Percentiles rank a stretch among this genome's conserved stretches.
These are phyloP conservation scores for Diutina ranongensis DNA, from an alignment of 1,139 yeast genomes.

Conservation along the genomic window DNA sequence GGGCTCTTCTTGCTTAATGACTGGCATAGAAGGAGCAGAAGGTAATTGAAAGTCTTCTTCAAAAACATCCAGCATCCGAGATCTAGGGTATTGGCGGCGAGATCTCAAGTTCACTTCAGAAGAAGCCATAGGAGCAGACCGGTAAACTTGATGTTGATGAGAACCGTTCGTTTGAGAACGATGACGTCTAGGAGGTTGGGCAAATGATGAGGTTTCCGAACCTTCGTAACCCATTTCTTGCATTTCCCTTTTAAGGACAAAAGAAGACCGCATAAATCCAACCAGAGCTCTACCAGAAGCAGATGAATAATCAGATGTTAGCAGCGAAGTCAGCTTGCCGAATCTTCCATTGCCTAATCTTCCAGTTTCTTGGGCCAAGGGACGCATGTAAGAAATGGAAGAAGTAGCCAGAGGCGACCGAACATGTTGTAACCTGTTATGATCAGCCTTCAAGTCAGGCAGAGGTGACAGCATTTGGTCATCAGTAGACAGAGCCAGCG, in stretches of 20 bases:
- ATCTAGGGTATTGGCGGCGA: not conserved
- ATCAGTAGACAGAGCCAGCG: slow-evolving; percentile 2
- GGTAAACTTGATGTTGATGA: not conserved
- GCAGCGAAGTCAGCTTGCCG: slow-evolving; percentile 3
- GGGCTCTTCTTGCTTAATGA: too few species aligned
- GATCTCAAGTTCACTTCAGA: not conserved
- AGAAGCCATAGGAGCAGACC: not conserved
- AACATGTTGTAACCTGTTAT: not conserved
- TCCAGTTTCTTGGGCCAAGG: slow-evolving; percentile 2
- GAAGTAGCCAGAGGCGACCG: slow-evolving; percentile 1
- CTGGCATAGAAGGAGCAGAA: not conserved
- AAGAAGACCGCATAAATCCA: slow-evolving; percentile 30
- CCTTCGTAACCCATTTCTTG: slow-evolving; percentile 8
- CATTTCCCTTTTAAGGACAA: slow-evolving; percentile 22
- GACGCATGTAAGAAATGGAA: not conserved
- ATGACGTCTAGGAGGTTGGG: not conserved
- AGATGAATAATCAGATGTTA: not conserved
- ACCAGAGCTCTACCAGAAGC: slow-evolving; percentile 18
- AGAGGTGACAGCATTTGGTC: slow-evolving; percentile 1
- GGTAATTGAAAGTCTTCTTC: not conserved
- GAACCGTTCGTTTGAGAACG: not conserved
- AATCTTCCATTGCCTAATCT: not conserved
- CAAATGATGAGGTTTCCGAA: slow-evolving; percentile 6
- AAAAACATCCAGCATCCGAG: slow-evolving; percentile 1
- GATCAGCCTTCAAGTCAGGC: slow-evolving; percentile 2